These are phyloP conservation scores for Protomyces macrosporus DNA, from an alignment of 1,139 yeast species.

Conservation along the genomic window DNA sequence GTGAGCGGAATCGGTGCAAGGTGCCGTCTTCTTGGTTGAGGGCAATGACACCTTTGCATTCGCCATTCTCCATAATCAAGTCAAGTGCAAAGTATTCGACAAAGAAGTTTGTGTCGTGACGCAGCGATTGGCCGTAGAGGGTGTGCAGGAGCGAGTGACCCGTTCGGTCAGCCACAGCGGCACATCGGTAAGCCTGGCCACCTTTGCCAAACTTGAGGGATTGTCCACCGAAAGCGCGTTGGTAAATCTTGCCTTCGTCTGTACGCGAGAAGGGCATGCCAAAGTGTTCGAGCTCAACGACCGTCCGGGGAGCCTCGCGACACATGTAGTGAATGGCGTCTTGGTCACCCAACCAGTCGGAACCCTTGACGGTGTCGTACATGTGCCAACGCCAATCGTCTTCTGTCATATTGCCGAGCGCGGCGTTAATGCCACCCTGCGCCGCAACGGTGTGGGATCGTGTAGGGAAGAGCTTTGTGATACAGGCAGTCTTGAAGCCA, in stretches of 20 bases:
- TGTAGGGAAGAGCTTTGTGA: slow-evolving; percentile 94
- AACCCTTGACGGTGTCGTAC: slow-evolving; percentile 85
- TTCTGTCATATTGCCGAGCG: slow-evolving; percentile 90
- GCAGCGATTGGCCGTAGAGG: slow-evolving; percentile 89
- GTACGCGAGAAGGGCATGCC: slow-evolving; percentile 98
- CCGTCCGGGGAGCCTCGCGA: slow-evolving; percentile 92
- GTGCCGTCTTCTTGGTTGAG: slow-evolving; percentile 99
- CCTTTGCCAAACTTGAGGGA: slow-evolving; percentile 93
- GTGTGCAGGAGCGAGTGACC: slow-evolving; percentile 97
- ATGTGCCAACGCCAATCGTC: slow-evolving; percentile 99
- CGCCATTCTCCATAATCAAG: slow-evolving; percentile 90
- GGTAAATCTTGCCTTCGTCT: slow-evolving; percentile 94
- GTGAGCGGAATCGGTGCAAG: slow-evolving; percentile 93
- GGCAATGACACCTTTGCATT: slow-evolving; percentile 94
- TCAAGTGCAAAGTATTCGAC: slow-evolving; percentile 96
- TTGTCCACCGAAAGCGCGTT: slow-evolving; percentile 99
- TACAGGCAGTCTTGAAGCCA: slow-evolving; percentile 96
- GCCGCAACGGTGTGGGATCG: slow-evolving; percentile 99
- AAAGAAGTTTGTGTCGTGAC: slow-evolving; percentile 96
- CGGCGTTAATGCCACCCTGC: slow-evolving; percentile 99
- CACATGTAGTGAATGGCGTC: slow-evolving; percentile 99
- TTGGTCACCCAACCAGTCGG: slow-evolving; percentile 99
- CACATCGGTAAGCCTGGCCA: slow-evolving; percentile 98
- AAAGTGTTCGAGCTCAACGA: slow-evolving; percentile 93
- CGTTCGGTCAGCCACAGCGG: slow-evolving; percentile 99